Conservation (phyloP, 805 yeast species). For the Hanseniaspora hatyaiensis region DNA sequence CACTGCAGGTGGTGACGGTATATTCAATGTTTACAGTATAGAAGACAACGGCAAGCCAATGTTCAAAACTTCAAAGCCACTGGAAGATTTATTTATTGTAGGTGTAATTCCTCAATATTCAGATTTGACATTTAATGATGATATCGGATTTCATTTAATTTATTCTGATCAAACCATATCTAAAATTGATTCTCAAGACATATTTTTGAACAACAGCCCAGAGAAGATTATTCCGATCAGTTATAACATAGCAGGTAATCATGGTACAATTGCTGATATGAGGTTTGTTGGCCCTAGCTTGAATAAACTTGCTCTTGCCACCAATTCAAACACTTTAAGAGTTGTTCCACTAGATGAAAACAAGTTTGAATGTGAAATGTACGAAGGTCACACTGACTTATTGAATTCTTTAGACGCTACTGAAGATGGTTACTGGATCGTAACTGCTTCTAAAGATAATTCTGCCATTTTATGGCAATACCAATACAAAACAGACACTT, state of each 20-base stretch:
- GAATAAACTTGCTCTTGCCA: conserved; percentile 65
- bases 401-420: conserved; percentile 71
- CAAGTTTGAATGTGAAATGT: conserved; percentile 50
- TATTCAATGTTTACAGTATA: conserved; percentile 52
- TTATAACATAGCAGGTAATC: conserved; percentile 74
- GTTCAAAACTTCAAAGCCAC: conserved; percentile 36
- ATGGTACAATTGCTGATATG: conserved; percentile 89
- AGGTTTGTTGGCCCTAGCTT: conserved; percentile 56
- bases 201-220: conserved; percentile 20
- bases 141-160: conserved; percentile 28
- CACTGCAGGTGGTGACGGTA: conserved; percentile 70
- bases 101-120: conserved; percentile 40
- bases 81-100: conserved; percentile 62
- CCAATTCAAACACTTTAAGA: conserved; percentile 83
- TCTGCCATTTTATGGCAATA: conserved; percentile 75
- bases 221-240: conserved; percentile 33
- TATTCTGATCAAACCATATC: conserved; percentile 73
- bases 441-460: conserved; percentile 82
- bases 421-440: conserved; percentile 76
- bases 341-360: conserved; percentile 41
- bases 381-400: conserved; percentile 77
- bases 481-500: conserved; percentile 34
- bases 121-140: conserved; percentile 35
- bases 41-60: conserved; percentile 37
- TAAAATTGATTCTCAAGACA: conserved; percentile 31